Percentiles rank a stretch among this genome's conserved stretches.
Evolutionary conservation across 139 green algal genomes (phyloP).

Genomic region (Volvox africanus): DNA sequence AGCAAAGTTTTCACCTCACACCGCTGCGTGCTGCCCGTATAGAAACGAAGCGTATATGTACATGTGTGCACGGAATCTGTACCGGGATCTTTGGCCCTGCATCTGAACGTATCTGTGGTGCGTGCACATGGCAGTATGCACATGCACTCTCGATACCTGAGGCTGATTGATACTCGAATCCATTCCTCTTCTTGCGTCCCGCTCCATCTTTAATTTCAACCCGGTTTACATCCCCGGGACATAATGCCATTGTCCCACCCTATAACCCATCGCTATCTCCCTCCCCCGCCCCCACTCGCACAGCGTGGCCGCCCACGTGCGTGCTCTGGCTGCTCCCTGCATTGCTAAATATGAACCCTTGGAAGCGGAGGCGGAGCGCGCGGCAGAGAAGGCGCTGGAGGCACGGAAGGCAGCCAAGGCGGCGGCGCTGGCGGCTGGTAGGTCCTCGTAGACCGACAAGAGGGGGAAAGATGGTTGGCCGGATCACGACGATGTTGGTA

Average conservation of each 20-base stretch:
- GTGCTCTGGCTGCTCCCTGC: slow-evolving; percentile 73
- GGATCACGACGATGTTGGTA: not conserved
- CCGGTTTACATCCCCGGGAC: not conserved
- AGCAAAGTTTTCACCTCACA: not conserved
- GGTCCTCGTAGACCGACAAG: not conserved
- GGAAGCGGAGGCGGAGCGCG: slow-evolving; percentile 53
- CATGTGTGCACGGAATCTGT: not conserved
- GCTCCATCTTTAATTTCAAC: too few relatives aligned
- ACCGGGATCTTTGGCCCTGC: too few relatives aligned
- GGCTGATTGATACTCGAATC: not conserved
- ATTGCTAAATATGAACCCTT: slow-evolving; percentile 54
- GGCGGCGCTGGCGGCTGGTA: slow-evolving; percentile 45
- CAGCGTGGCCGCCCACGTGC: slow-evolving; percentile 88
- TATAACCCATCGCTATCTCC: not conserved
- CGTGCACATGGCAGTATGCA: not conserved
- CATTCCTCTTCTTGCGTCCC: not conserved
- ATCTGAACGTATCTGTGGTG: not conserved
- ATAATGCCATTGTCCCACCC: not conserved
- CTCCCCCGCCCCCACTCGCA: not conserved
- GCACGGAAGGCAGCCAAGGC: not conserved
- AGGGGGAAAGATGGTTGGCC: not conserved
- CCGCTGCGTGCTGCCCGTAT: not conserved
- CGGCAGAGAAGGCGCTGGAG: slow-evolving; percentile 41
- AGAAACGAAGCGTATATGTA: not conserved
- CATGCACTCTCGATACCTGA: too few relatives aligned